phyloP scores from a whole-genome alignment of 768 basidiomycete genomes.

The Mycena maculata region DNA sequence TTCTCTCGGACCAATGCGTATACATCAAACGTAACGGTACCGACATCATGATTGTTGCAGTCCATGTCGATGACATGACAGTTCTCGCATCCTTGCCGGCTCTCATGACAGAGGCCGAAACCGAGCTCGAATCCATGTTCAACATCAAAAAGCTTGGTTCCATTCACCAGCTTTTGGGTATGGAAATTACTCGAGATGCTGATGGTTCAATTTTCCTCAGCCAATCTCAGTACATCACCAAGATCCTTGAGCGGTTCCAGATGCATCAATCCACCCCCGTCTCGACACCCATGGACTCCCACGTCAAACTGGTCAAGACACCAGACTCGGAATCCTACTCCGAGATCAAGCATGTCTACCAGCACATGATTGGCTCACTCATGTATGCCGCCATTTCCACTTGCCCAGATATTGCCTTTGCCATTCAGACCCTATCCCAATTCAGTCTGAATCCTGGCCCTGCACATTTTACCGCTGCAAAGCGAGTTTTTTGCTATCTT shows the following conservation, averaged over 20 bases:
- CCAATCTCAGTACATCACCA: conserved; percentile 35
- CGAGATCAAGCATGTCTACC: conserved; percentile 36
- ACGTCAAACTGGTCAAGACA: conserved; percentile 15
- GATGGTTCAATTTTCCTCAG: conserved; percentile 31
- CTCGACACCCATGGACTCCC: conserved; percentile 11
- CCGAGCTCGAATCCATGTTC: conserved; percentile 32
- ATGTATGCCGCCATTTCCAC: conserved; percentile 45
- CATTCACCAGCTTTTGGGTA: conserved; percentile 37
- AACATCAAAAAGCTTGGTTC: conserved; percentile 34
- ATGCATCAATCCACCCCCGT: conserved; percentile 14
- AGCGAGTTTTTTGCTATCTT: conserved; percentile 5
- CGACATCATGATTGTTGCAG: conserved; percentile 18
- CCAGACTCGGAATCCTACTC: conserved; percentile 19
- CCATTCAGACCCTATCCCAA: conserved; percentile 40
- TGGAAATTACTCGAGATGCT: conserved; percentile 35
- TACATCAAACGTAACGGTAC: conserved; percentile 27
- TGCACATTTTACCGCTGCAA: conserved; percentile 8
- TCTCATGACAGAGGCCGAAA: conserved; percentile 6
- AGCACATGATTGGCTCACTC: conserved; percentile 41
- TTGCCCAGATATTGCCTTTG: conserved; percentile 48
- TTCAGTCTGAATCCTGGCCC: conserved; percentile 33
- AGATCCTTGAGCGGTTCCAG: conserved; percentile 29
- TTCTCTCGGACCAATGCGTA: conserved; percentile 32
- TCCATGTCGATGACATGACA: conserved; percentile 42
- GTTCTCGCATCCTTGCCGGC: conserved; percentile 28